Conservation (phyloP, 2,329 filamentous ascomycete species). For the Claviceps maximensis region DNA sequence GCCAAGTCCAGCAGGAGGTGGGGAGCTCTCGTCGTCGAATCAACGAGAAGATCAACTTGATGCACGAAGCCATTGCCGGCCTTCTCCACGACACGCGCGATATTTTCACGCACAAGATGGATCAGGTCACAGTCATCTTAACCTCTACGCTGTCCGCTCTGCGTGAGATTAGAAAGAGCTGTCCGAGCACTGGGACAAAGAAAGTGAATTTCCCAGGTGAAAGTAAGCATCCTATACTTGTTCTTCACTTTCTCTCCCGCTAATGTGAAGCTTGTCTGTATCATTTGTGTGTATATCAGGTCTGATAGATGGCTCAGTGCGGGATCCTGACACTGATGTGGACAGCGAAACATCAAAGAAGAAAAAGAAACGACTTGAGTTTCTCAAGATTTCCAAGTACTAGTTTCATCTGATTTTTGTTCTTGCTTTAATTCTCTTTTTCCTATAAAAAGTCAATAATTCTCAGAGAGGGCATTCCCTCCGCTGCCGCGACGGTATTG, state of each 20-base stretch:
- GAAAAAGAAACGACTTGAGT: neutral
- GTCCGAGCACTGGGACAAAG: neutral
- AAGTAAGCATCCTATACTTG: neutral
- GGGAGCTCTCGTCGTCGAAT: conserved; percentile 2
- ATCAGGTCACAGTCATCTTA: neutral
- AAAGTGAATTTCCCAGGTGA: neutral
- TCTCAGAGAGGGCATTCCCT: too few relatives aligned
- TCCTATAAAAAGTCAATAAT: too few relatives aligned
- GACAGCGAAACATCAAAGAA: neutral
- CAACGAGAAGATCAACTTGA: conserved; percentile 1
- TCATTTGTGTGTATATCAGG: neutral
- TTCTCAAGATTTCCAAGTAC: neutral
- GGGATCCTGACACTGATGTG: neutral
- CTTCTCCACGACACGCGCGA: neutral
- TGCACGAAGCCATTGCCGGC: conserved; percentile 2
- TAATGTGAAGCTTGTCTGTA: neutral
- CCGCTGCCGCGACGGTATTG: too few relatives aligned
- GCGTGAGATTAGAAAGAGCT: neutral
- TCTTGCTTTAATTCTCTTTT: too few relatives aligned
- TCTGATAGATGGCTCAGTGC: neutral
- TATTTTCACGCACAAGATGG: neutral
- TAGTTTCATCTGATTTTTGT: neutral
- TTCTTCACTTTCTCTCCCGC: neutral
- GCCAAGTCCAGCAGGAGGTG: conserved; percentile 1
- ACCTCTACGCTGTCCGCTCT: neutral